Conservation (phyloP, 2,329 filamentous ascomycete genomes). For the Monosporascus sp. region DNA sequence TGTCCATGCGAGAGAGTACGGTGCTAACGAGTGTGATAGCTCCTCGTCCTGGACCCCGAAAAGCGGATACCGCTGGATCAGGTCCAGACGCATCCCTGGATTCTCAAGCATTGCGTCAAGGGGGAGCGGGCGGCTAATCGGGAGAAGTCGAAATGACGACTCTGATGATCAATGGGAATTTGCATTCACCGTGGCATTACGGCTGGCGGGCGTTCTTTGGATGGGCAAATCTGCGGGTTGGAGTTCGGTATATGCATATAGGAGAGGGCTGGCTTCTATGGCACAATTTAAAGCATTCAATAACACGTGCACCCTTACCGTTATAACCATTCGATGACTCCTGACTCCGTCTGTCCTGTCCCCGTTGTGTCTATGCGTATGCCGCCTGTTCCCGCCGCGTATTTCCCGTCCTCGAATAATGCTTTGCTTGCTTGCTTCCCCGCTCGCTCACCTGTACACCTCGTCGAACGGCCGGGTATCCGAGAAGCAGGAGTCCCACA, state of each 20-base stretch:
- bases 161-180: too few species aligned
- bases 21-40: conserved; percentile 36
- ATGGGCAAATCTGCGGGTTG: conserved; percentile 8
- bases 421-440: not conserved
- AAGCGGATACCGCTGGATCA: conserved; percentile 88
- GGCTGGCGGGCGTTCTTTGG: not conserved
- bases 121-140: conserved; percentile 48
- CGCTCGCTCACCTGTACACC: conserved; percentile 67
- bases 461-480: conserved; percentile 97
- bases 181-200: too few species aligned
- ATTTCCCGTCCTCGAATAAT: not conserved
- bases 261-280: conserved; percentile 13
- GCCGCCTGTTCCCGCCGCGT: not conserved
- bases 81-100: conserved; percentile 89
- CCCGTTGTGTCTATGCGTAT: too few species aligned
- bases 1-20: too few species aligned
- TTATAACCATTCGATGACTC: too few species aligned
- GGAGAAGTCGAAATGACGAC: conserved; percentile 35
- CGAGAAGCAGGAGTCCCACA: conserved; percentile 96
- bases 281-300: too few species aligned
- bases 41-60: conserved; percentile 87
- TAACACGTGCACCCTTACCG: too few species aligned
- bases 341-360: too few species aligned
- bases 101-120: conserved; percentile 85
- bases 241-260: conserved; percentile 16